Evolutionary conservation across 1,284 basidiomycete genomes (phyloP).

Genomic region (Fomes fomentarius): DNA sequence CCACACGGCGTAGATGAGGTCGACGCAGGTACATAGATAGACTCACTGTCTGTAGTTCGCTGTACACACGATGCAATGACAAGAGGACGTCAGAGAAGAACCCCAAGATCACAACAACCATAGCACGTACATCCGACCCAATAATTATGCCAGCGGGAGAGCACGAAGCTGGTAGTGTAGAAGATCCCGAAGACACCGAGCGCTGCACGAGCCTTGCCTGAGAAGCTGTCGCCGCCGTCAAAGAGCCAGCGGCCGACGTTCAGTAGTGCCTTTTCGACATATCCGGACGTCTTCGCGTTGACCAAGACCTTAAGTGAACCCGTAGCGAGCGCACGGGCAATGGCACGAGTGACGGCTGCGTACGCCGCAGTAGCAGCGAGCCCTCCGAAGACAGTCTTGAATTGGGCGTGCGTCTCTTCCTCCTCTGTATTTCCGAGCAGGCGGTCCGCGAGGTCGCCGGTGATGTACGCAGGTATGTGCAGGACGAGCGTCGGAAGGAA

Average conservation of each 20-base stretch:
- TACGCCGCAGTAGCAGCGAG: slow-evolving; percentile 63
- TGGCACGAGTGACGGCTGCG: slow-evolving; percentile 14
- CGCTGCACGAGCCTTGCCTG: slow-evolving; percentile 12
- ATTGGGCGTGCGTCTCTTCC: slow-evolving; percentile 89
- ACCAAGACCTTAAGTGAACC: neutral
- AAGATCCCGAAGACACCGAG: slow-evolving; percentile 16
- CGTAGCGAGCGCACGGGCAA: slow-evolving; percentile 10
- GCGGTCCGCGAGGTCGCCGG: slow-evolving; percentile 70
- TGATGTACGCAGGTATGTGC: slow-evolving; percentile 81
- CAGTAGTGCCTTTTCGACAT: too few relatives aligned
- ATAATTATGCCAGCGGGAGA: slow-evolving; percentile 50
- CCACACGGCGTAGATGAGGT: neutral
- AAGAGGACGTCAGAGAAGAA: neutral
- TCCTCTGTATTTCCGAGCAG: slow-evolving; percentile 69
- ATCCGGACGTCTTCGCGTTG: too few relatives aligned
- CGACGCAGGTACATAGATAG: neutral
- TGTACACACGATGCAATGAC: slow-evolving; percentile 22
- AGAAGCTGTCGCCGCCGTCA: neutral
- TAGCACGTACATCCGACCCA: slow-evolving; percentile 42
- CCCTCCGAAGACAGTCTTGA: slow-evolving; percentile 86
- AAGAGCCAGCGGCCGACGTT: slow-evolving; percentile 16
- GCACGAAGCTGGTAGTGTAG: slow-evolving; percentile 24
- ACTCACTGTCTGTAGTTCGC: slow-evolving; percentile 40
- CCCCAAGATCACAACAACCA: neutral
- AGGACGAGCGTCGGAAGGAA: slow-evolving; percentile 82